Base-by-base conservation (phyloP, 768 basidiomycete species). In the Mycena galopus region DNA sequence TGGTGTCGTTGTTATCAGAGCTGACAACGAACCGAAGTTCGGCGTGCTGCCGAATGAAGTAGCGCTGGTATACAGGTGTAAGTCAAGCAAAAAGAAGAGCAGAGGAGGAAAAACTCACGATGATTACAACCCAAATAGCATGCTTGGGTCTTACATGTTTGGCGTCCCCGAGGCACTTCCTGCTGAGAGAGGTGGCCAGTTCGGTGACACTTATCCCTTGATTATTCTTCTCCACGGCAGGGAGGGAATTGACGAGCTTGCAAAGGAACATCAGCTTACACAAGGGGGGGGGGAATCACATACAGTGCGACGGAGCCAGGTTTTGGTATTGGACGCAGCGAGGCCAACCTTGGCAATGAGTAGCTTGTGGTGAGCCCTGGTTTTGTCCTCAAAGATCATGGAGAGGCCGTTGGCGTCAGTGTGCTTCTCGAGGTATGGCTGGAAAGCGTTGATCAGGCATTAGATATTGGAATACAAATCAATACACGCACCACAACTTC, bases 401-500 rank as follows among this genome's bases (percentile, higher is more conserved):
- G 39, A n/a, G 21, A 67, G 56, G 21, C 65, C 65, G 32, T 67
- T 67, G 42, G 30, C 35, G 32, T 23, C 42, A 3, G 16, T 21
- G 30, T 59, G 39, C 56, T 67, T 25, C 8, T 59, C 32, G 17
- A 67, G 65, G 57, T 58, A 47, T 3, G 32, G 27, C 65, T 67
- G 19, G 14, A 6, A 27, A 47, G 8, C 4, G 25, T 19, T 27
- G 19, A 23, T 35, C 17, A 25, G 47, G 16, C 6, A 67, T 6
- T 16, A 6, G 21, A 33, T 29, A 4, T 47, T 2, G 16, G 35
- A 19, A n/a, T 53, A 5, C 25, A 3, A 65, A 23, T n/a, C 6
- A n/a, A 51, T n/a, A 55, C 37, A 67, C 65, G 27, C 30, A 67
- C 65, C 2, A 59, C 14, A 10, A 67, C 42, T 12, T 44, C 65